Conservation (phyloP, 805 yeast genomes). For the Candida fluviatilis region DNA sequence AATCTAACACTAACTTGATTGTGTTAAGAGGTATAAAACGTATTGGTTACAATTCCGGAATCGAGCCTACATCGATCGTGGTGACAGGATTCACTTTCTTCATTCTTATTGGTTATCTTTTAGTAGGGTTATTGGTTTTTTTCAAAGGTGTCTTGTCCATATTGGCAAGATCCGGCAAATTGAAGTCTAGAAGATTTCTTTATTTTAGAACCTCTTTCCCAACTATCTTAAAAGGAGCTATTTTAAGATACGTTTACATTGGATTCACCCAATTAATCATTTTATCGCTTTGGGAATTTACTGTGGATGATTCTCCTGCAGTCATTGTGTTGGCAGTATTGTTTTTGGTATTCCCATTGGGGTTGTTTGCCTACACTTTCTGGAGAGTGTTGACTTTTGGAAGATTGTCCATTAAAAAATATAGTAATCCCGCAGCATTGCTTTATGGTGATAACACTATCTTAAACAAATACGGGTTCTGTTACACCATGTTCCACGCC, state of each 20-base stretch:
- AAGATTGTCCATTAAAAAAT: constrained; percentile 49
- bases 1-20: constrained; percentile 54
- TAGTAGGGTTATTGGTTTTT: constrained; percentile 56
- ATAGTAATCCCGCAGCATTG: constrained; percentile 82
- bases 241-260: constrained; percentile 74
- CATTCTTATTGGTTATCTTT: constrained; percentile 67
- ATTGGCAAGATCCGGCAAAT: constrained; percentile 44
- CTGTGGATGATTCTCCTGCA: constrained; percentile 79
- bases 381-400: constrained; percentile 66
- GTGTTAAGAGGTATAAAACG: constrained; percentile 86
- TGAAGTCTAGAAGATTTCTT: constrained; percentile 43
- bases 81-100: constrained; percentile 87
- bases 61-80: constrained; percentile 81
- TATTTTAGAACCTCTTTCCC: constrained; percentile 55
- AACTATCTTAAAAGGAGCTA: constrained; percentile 66
- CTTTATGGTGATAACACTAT: constrained; percentile 74
- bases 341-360: constrained; percentile 57
- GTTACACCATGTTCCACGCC: constrained; percentile 86
- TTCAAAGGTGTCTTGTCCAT: constrained; percentile 50
- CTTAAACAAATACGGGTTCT: constrained; percentile 78
- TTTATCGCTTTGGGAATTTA: constrained; percentile 85
- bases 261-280: constrained; percentile 81
- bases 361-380: constrained; percentile 60
- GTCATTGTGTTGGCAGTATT: constrained; percentile 77
- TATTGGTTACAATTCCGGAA: constrained; percentile 68